phyloP scores from a whole-genome alignment of 2,329 filamentous ascomycete species.

The Trichophyton equinum region DNA sequence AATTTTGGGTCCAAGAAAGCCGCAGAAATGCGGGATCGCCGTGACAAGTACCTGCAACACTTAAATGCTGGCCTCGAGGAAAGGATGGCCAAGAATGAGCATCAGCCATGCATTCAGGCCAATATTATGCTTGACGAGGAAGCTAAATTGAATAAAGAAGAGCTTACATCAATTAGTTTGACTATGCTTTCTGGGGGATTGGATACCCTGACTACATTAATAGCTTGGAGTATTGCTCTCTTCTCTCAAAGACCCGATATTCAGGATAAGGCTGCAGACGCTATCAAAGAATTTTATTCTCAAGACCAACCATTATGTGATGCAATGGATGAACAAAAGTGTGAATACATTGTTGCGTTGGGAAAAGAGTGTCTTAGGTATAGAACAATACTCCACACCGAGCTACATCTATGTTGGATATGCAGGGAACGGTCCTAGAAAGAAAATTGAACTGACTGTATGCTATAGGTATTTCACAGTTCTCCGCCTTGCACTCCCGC shows the following conservation, averaged over 20 bases:
- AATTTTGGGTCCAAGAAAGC: slow-evolving; percentile 47
- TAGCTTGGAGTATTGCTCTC: slow-evolving; percentile 53
- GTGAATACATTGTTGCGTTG: slow-evolving; percentile 50
- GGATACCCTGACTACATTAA: slow-evolving; percentile 53
- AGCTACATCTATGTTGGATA: background rate
- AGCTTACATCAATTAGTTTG: slow-evolving; percentile 52
- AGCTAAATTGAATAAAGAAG: slow-evolving; percentile 48
- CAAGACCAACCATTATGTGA: slow-evolving; percentile 46
- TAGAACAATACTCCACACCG: background rate
- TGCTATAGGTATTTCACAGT: slow-evolving; percentile 47
- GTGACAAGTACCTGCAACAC: slow-evolving; percentile 47
- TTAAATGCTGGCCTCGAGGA: slow-evolving; percentile 49
- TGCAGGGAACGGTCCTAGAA: background rate
- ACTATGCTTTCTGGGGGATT: slow-evolving; percentile 57
- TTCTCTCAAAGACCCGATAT: slow-evolving; percentile 49
- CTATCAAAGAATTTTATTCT: slow-evolving; percentile 44
- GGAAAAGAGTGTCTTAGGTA: slow-evolving; percentile 49
- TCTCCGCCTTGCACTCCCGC: slow-evolving; percentile 48
- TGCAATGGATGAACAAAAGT: slow-evolving; percentile 50
- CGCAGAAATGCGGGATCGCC: slow-evolving; percentile 46
- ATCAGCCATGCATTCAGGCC: slow-evolving; percentile 54
- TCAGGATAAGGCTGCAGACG: slow-evolving; percentile 46
- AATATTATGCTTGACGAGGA: slow-evolving; percentile 54
- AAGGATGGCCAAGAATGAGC: slow-evolving; percentile 47
- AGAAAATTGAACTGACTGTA: slow-evolving; percentile 6